Conservation (phyloP, 1,284 basidiomycete species). For the Pyrrhoderma noxium region DNA sequence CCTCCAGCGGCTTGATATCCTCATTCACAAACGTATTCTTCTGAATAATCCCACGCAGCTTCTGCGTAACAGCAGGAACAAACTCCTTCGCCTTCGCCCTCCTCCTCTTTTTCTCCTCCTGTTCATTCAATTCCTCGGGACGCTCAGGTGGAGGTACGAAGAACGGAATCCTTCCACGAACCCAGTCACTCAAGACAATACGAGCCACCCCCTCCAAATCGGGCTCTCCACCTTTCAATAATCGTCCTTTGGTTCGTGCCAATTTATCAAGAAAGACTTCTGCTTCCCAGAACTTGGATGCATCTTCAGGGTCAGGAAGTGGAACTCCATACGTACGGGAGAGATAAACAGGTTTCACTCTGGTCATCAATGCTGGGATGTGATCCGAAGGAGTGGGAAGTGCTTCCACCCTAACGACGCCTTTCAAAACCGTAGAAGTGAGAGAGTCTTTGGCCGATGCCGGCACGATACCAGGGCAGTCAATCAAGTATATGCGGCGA, state of each 20-base stretch:
- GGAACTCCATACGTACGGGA: conserved; percentile 83
- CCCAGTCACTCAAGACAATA: conserved; percentile 97
- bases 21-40: conserved; percentile 79
- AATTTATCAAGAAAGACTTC: conserved; percentile 82
- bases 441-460: conserved; percentile 88
- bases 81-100: conserved; percentile 29
- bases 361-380: conserved; percentile 79
- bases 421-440: conserved; percentile 92
- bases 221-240: conserved; percentile 92
- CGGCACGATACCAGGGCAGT: conserved; percentile 98
- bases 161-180: conserved; percentile 89
- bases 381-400: conserved; percentile 92
- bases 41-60: conserved; percentile 69
- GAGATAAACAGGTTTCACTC: conserved; percentile 91
- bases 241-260: conserved; percentile 85
- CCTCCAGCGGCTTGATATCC: conserved; percentile 57
- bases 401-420: conserved; percentile 95
- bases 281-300: conserved; percentile 52
- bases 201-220: conserved; percentile 91
- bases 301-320: conserved; percentile 50
- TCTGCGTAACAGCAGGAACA: conserved; percentile 61
- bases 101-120: conserved; percentile 46
- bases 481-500: conserved; percentile 95
- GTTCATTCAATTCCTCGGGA: conserved; percentile 56
- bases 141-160: conserved; percentile 78